Evolutionary conservation across 352 stramenopile species (phyloP).

Genomic region (Phytopythium vexans): DNA sequence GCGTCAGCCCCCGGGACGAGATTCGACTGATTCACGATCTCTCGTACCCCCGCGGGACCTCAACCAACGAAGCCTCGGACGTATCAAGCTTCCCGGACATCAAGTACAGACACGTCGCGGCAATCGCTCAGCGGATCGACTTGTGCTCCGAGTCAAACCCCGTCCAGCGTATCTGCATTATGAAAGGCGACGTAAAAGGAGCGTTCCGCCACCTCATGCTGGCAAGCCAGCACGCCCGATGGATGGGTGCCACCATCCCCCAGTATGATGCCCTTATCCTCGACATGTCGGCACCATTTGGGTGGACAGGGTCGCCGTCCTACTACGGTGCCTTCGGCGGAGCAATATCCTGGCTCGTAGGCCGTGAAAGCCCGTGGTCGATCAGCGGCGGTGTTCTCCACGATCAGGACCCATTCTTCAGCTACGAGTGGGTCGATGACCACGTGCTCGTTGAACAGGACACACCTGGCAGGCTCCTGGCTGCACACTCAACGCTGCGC

Average conservation of each 20-base stretch:
- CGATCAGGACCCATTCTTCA: background rate
- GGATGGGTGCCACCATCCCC: background rate
- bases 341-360: background rate
- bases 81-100: background rate
- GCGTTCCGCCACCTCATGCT: background rate
- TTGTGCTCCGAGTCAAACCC: background rate
- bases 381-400: background rate
- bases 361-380: background rate
- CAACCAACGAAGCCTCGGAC: background rate
- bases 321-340: background rate
- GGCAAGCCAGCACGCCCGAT: background rate
- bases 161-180: too few relatives aligned
- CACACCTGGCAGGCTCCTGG: background rate
- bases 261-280: background rate
- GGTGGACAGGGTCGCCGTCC: too few relatives aligned
- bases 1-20: background rate
- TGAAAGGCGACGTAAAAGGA: too few relatives aligned
- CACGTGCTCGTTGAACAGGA: slow-evolving; percentile 1
- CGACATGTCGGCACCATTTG: slow-evolving; percentile 6
- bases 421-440: slow-evolving; percentile 5
- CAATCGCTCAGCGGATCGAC: background rate
- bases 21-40: slow-evolving; percentile 3
- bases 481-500: too few relatives aligned
- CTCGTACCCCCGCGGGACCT: background rate
- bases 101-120: background rate